These are phyloP conservation scores for Pterula multifida DNA, from an alignment of 1,284 basidiomycete genomes.

Conservation along the genomic window DNA sequence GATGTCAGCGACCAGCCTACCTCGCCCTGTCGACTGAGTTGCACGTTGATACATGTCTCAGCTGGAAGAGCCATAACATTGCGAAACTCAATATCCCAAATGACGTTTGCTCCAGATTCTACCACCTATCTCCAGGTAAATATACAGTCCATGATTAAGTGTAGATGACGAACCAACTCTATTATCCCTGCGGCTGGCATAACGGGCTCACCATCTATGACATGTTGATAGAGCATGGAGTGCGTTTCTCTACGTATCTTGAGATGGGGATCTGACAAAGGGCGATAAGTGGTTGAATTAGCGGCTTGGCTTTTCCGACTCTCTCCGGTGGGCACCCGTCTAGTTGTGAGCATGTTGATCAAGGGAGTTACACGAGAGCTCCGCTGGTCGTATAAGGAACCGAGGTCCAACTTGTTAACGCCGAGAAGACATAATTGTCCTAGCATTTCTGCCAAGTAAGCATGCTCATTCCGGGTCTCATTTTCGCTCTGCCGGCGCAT, in stretches of 20 bases:
- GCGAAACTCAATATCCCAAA: constrained; percentile 17
- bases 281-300: constrained; percentile 14
- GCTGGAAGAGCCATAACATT: too few relatives aligned
- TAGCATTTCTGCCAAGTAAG: not conserved
- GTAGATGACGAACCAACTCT: constrained; percentile 18
- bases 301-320: not conserved
- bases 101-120: constrained; percentile 16
- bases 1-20: not conserved
- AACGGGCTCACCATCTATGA: constrained; percentile 24
- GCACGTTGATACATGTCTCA: constrained; percentile 13
- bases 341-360: not conserved
- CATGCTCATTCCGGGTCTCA: not conserved
- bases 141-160: not conserved
- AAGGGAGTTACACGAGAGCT: not conserved
- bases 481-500: too few relatives aligned
- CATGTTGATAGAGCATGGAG: constrained; percentile 25
- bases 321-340: not conserved
- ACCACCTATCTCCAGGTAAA: constrained; percentile 12
- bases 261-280: constrained; percentile 18
- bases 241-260: constrained; percentile 23
- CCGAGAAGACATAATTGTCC: constrained; percentile 9
- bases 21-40: constrained; percentile 4
- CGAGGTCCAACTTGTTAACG: constrained; percentile 14
- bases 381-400: constrained; percentile 13
- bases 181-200: constrained; percentile 25